Conservation (phyloP, 2,329 filamentous ascomycete species). For the Hypoxylon sp. region DNA sequence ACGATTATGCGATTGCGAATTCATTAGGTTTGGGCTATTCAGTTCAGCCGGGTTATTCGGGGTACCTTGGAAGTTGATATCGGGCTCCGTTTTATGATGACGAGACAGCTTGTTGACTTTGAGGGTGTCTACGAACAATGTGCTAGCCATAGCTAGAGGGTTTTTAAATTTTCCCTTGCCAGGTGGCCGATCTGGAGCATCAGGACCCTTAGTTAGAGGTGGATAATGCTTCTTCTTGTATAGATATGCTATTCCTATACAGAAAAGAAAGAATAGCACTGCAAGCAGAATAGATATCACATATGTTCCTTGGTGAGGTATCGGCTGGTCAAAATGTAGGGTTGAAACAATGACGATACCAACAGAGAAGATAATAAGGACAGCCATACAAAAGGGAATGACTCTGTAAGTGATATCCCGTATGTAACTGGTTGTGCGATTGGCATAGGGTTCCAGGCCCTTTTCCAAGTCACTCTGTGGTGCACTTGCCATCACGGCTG, state of each 20-base stretch:
- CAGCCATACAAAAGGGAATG: conserved; percentile 45
- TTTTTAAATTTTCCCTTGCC: conserved; percentile 4
- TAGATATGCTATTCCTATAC: conserved; percentile 41
- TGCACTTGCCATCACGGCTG: conserved; percentile 12
- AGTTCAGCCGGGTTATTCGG: conserved; percentile 11
- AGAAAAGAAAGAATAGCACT: conserved; percentile 44
- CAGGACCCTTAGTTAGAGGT: conserved; percentile 17
- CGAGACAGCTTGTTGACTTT: not conserved
- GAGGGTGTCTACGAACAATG: conserved; percentile 9
- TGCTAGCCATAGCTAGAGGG: not conserved
- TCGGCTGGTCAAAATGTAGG: conserved; percentile 40
- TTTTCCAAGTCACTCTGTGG: conserved; percentile 39
- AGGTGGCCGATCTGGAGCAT: conserved; percentile 23
- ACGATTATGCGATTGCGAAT: too few relatives aligned
- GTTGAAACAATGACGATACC: conserved; percentile 47
- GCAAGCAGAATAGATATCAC: conserved; percentile 45
- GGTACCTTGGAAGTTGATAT: not conserved
- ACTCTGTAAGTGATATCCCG: conserved; percentile 48
- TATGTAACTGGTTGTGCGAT: conserved; percentile 31
- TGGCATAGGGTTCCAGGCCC: conserved; percentile 11
- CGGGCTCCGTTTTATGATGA: conserved; percentile 1
- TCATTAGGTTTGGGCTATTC: not conserved
- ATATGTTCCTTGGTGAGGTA: conserved; percentile 43
- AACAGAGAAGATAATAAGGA: conserved; percentile 47
- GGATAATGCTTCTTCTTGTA: conserved; percentile 39